Evolutionary conservation across 352 stramenopile genomes (phyloP).

Genomic region (Globisporangium takayamanum): DNA sequence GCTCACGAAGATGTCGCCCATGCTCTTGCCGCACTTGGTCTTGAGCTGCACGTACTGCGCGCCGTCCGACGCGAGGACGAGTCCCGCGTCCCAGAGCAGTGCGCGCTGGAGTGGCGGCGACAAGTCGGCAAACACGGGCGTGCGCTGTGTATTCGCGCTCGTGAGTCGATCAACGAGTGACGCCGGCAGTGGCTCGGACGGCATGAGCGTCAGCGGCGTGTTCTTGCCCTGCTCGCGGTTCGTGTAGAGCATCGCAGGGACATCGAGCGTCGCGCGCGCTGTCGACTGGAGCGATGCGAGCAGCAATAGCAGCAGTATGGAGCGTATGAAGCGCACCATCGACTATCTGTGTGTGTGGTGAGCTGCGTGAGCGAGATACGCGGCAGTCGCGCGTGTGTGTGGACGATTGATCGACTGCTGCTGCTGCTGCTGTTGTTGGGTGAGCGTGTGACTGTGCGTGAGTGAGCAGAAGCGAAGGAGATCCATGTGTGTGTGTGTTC

Average conservation of each 20-base stretch:
- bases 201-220: constrained; percentile 9
- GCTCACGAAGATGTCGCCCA: constrained; percentile 35
- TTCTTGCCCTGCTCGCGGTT: background rate
- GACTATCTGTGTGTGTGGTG: too few relatives aligned
- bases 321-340: too few relatives aligned
- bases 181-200: constrained; percentile 6
- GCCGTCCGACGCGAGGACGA: constrained; percentile 30
- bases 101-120: constrained; percentile 42
- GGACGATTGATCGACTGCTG: too few relatives aligned
- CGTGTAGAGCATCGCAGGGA: constrained; percentile 17
- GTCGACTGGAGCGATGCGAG: too few relatives aligned
- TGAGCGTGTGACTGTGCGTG: too few relatives aligned
- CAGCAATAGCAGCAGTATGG: too few relatives aligned
- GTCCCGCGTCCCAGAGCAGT: constrained; percentile 43
- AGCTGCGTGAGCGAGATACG: too few relatives aligned
- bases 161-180: constrained; percentile 9
- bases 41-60: constrained; percentile 35
- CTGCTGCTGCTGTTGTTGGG: too few relatives aligned
- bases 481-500: too few relatives aligned
- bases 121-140: constrained; percentile 13
- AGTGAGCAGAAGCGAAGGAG: too few relatives aligned
- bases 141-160: background rate
- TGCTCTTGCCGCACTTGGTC: constrained; percentile 37
- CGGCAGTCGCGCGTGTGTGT: too few relatives aligned
- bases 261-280: constrained; percentile 13